Conservation (phyloP, 2,329 filamentous ascomycete species). For the Amphichorda felina region DNA sequence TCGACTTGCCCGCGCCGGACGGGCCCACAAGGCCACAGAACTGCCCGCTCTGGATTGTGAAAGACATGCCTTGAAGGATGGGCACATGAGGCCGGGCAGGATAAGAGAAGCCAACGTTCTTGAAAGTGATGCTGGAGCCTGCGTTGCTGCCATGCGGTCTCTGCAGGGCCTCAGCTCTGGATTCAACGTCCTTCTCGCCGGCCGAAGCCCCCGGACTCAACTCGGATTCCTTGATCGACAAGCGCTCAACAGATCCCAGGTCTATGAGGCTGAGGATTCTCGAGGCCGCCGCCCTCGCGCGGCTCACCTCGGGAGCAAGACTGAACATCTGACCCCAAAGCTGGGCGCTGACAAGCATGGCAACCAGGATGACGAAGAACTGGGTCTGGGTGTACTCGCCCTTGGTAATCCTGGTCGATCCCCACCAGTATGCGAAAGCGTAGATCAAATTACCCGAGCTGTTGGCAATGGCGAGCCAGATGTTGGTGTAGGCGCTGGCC, state of each 20-base stretch:
- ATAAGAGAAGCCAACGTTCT: constrained; percentile 52
- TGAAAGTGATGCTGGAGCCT: constrained; percentile 40
- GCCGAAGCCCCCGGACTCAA: neutral
- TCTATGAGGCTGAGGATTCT: constrained; percentile 41
- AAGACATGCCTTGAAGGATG: constrained; percentile 42
- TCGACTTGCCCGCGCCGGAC: constrained; percentile 56
- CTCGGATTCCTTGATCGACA: constrained; percentile 5
- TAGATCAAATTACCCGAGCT: constrained; percentile 56
- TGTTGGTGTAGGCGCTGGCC: constrained; percentile 38
- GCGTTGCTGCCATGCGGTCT: constrained; percentile 10
- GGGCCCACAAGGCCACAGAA: constrained; percentile 55
- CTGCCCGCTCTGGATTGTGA: constrained; percentile 45
- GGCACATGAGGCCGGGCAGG: constrained; percentile 46
- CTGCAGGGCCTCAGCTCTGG: constrained; percentile 14
- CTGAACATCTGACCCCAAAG: constrained; percentile 65
- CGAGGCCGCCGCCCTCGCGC: constrained; percentile 48
- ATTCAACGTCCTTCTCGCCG: constrained; percentile 25
- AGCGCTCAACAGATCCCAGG: constrained; percentile 21
- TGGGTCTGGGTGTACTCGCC: constrained; percentile 52
- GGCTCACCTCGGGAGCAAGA: constrained; percentile 62
- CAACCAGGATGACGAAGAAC: constrained; percentile 65
- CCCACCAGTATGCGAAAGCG: constrained; percentile 73
- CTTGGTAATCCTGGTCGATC: constrained; percentile 54
- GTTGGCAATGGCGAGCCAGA: constrained; percentile 49
- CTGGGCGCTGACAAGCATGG: constrained; percentile 61